Percentiles rank a stretch among this genome's conserved stretches.
Conservation (phyloP, 129 eudicot genomes). For the Smallanthus sonchifolius region DNA sequence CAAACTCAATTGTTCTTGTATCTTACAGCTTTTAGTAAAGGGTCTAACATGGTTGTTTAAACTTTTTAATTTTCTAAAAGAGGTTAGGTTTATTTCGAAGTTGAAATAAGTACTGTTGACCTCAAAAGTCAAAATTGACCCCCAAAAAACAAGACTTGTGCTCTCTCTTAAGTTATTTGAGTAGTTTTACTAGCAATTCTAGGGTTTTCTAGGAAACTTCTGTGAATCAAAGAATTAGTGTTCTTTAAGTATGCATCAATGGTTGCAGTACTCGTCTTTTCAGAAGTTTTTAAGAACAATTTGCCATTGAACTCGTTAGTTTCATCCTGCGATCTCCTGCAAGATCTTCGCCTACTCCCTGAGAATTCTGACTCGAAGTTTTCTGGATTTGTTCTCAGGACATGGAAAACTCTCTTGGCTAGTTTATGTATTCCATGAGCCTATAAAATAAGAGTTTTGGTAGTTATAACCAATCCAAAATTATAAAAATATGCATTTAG, state of each 20-base stretch:
- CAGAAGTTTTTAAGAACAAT: conserved; percentile 15
- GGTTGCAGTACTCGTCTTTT: conserved; percentile 14
- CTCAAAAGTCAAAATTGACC: conserved; percentile 8
- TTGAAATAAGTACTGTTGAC: conserved; percentile 1
- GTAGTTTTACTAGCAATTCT: conserved; percentile 4
- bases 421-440: conserved; percentile 78
- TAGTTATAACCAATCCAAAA: neutral
- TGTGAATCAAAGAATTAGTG: conserved; percentile 4
- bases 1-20: neutral
- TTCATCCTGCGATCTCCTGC: conserved; percentile 48
- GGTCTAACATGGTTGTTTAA: neutral
- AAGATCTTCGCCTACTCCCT: conserved; percentile 64
- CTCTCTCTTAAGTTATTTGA: neutral
- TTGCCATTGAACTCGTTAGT: conserved; percentile 29
- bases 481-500: neutral
- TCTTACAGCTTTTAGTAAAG: neutral
- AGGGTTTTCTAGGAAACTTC: conserved; percentile 16
- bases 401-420: conserved; percentile 71
- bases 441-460: conserved; percentile 29
- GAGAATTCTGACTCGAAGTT: conserved; percentile 57
- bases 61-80: neutral
- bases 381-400: conserved; percentile 62
- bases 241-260: conserved; percentile 9
- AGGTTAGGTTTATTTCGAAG: neutral
- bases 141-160: neutral